Percentiles rank a stretch among this genome's conserved stretches.
These are phyloP conservation scores for Cutaneotrichosporon arboriforme DNA, from an alignment of 1,284 basidiomycete genomes.

Conservation along the genomic window DNA sequence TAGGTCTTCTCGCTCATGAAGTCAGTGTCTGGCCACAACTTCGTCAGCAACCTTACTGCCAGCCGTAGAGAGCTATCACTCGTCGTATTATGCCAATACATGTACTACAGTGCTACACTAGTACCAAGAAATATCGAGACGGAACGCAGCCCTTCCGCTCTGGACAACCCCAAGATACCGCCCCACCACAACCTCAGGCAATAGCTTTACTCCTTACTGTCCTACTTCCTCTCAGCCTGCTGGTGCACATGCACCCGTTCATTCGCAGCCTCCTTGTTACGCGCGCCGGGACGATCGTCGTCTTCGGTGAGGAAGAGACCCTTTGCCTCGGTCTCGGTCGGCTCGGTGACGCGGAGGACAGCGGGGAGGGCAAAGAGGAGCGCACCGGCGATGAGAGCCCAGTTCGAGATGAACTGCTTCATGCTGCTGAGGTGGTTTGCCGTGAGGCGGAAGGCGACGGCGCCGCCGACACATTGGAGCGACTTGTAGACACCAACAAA, in stretches of 20 bases:
- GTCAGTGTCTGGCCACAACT: too few species aligned
- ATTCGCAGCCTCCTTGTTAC: conserved; percentile 4
- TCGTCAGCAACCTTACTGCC: too few species aligned
- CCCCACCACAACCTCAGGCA: too few species aligned
- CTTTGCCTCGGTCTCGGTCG: conserved; percentile 15
- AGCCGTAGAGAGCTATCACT: too few species aligned
- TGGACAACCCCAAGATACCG: too few species aligned
- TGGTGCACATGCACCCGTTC: not conserved
- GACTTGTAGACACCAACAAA: conserved; percentile 26
- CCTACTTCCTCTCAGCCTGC: too few species aligned
- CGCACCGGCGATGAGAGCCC: conserved; percentile 17
- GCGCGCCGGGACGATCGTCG: conserved; percentile 12
- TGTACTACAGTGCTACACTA: too few species aligned
- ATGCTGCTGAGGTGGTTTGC: conserved; percentile 15
- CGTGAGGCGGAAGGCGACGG: conserved; percentile 13
- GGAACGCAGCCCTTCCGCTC: too few species aligned
- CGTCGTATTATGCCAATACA: too few species aligned
- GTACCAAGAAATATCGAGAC: too few species aligned
- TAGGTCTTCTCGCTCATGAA: too few species aligned
- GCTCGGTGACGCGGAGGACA: conserved; percentile 19
- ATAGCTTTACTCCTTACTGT: too few species aligned
- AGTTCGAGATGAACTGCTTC: conserved; percentile 26
- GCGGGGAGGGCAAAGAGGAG: conserved; percentile 19
- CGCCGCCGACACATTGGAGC: conserved; percentile 21
- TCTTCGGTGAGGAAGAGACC: conserved; percentile 14